Conservation (phyloP, 345 rosid genomes). For the Angophora floribunda region DNA sequence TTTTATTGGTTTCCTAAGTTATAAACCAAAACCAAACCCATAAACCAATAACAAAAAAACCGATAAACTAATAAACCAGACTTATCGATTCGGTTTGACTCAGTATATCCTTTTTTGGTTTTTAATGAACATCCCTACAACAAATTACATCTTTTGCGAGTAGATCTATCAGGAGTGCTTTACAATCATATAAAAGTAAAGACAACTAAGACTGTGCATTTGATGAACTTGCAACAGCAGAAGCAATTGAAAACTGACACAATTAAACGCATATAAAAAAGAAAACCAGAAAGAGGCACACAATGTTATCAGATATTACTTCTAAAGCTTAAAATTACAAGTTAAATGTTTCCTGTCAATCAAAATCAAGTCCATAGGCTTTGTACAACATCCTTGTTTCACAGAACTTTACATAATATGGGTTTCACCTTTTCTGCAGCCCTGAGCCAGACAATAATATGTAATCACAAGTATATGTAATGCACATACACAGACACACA, state of each 20-base stretch:
- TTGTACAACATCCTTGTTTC: no score
- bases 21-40: background rate
- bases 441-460: background rate
- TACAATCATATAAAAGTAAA: background rate
- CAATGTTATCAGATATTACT: background rate
- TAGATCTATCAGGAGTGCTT: background rate
- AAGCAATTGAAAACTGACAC: background rate
- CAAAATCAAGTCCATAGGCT: background rate
- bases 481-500: background rate
- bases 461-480: background rate
- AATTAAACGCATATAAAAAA: background rate
- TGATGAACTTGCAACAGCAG: background rate
- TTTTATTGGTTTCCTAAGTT: background rate
- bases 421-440: background rate
- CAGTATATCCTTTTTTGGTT: background rate
- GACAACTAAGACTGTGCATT: background rate
- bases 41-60: background rate
- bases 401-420: background rate
- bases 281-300: background rate
- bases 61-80: background rate
- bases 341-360: background rate
- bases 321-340: background rate
- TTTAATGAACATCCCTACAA: background rate
- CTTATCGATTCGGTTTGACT: background rate
- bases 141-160: background rate